A percentile compares a stretch with the other conserved stretches of the same genome.
Evolutionary conservation across 2,329 filamentous ascomycete species (phyloP).

Genomic region (Sporothrix humicola): DNA sequence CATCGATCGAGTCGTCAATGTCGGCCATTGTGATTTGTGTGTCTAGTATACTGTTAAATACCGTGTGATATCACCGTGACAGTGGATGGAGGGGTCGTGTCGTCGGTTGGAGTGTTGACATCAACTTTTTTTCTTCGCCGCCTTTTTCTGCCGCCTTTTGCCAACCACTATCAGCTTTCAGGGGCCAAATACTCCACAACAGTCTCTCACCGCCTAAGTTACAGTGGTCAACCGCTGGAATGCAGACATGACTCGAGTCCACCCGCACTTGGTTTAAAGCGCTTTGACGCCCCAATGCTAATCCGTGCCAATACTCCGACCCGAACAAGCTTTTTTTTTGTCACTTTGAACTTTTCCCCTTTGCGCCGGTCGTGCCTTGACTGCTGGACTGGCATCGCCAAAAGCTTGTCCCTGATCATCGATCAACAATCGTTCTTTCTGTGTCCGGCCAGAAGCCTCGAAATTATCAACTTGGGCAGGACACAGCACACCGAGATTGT

Average conservation of each 20-base stretch:
- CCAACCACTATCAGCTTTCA: too few relatives aligned
- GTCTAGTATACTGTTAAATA: not conserved
- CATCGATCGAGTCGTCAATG: conserved; percentile 54
- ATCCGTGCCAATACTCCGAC: conserved; percentile 3
- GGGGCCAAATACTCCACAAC: not conserved
- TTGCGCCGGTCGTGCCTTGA: not conserved
- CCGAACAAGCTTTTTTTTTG: conserved; percentile 5
- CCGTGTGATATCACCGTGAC: not conserved
- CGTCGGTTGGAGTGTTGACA: not conserved
- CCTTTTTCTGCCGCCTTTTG: conserved; percentile 27
- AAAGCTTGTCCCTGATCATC: not conserved
- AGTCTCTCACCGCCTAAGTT: conserved; percentile 14
- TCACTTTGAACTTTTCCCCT: not conserved
- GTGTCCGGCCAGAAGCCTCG: conserved; percentile 7
- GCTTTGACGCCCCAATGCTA: not conserved
- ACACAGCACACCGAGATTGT: not conserved
- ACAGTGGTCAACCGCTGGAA: not conserved
- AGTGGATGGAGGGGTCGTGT: not conserved
- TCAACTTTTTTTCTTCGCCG: conserved; percentile 29
- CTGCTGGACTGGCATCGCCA: conserved; percentile 13
- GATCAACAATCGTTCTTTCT: conserved; percentile 12
- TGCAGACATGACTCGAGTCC: not conserved
- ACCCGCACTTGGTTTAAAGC: not conserved
- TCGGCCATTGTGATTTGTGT: conserved; percentile 42
- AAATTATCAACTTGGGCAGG: not conserved